These are phyloP conservation scores for Boechera retrofracta DNA, from an alignment of 345 rosid species.

Conservation along the genomic window DNA sequence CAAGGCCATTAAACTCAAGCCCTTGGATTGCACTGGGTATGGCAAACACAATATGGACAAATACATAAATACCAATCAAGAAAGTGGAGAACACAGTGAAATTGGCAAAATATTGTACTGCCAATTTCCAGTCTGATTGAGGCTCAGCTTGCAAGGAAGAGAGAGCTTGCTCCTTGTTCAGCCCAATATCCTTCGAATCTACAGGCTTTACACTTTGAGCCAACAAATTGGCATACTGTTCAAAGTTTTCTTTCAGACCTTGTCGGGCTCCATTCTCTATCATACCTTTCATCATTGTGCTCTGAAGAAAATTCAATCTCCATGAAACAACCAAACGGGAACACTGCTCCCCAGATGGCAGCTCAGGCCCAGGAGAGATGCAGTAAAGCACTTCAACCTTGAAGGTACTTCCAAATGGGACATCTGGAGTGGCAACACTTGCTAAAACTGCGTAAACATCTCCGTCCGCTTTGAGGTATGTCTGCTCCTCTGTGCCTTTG, in stretches of 20 bases:
- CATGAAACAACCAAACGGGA: constrained; percentile 86
- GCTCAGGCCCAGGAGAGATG: constrained; percentile 79
- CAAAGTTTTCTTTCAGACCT: constrained; percentile 85
- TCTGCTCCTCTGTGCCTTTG: constrained; percentile 85
- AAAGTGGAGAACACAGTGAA: constrained; percentile 76
- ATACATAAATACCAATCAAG: constrained; percentile 69
- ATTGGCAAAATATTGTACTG: constrained; percentile 80
- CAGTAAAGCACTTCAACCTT: constrained; percentile 72
- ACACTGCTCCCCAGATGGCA: constrained; percentile 75
- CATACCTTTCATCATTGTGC: constrained; percentile 94
- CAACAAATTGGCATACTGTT: constrained; percentile 63
- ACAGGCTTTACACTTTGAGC: constrained; percentile 74
- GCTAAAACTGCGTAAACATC: constrained; percentile 66
- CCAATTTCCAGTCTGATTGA: constrained; percentile 85
- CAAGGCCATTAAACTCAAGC: constrained; percentile 92
- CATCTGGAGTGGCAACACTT: constrained; percentile 85
- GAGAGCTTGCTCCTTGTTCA: constrained; percentile 82
- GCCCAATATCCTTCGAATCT: constrained; percentile 78
- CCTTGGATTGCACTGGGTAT: constrained; percentile 75
- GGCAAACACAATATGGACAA: constrained; percentile 72
- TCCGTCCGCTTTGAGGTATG: constrained; percentile 78
- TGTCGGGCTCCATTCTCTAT: constrained; percentile 90
- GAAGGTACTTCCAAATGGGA: constrained; percentile 81
- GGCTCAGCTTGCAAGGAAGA: constrained; percentile 86
- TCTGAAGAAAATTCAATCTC: constrained; percentile 87